Evolutionary conservation across 1,284 basidiomycete genomes (phyloP).

Genomic region (Puccinia triticina): DNA sequence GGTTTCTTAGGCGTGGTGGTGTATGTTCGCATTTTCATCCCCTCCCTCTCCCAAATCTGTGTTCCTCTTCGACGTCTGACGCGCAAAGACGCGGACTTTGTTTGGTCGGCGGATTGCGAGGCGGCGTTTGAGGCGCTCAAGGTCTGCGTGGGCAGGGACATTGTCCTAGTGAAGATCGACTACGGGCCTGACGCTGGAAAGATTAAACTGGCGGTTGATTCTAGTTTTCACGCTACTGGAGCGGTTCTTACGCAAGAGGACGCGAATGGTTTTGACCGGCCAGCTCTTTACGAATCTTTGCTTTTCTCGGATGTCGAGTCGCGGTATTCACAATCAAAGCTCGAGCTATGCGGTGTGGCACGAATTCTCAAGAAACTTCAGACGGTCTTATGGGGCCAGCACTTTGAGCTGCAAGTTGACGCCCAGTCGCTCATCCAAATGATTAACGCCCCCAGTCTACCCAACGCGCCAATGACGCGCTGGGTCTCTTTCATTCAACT

Average conservation of each 20-base stretch:
- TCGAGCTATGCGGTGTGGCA: conserved; percentile 44
- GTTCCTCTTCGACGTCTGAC: not conserved
- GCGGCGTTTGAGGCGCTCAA: not conserved
- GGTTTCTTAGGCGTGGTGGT: not conserved
- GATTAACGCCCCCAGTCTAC: conserved; percentile 1
- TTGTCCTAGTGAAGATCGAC: not conserved
- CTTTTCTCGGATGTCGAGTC: conserved; percentile 26
- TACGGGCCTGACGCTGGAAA: not conserved
- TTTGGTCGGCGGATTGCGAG: not conserved
- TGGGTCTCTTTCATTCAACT: conserved; percentile 35
- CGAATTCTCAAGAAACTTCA: conserved; percentile 23
- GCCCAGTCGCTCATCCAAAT: conserved; percentile 35
- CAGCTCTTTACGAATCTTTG: conserved; percentile 2
- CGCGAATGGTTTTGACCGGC: not conserved
- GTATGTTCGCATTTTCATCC: not conserved
- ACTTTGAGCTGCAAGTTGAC: conserved; percentile 39
- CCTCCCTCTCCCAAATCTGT: not conserved
- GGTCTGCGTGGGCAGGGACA: not conserved
- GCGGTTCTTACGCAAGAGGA: conserved; percentile 8
- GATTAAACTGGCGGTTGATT: not conserved
- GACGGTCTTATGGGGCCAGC: conserved; percentile 19
- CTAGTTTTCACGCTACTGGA: not conserved
- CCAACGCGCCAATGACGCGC: not conserved
- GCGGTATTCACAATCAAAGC: conserved; percentile 34
- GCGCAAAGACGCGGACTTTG: not conserved